Evolutionary conservation across 108 stramenopile genomes (phyloP).

Genomic region (Cyclotella distinguenda): DNA sequence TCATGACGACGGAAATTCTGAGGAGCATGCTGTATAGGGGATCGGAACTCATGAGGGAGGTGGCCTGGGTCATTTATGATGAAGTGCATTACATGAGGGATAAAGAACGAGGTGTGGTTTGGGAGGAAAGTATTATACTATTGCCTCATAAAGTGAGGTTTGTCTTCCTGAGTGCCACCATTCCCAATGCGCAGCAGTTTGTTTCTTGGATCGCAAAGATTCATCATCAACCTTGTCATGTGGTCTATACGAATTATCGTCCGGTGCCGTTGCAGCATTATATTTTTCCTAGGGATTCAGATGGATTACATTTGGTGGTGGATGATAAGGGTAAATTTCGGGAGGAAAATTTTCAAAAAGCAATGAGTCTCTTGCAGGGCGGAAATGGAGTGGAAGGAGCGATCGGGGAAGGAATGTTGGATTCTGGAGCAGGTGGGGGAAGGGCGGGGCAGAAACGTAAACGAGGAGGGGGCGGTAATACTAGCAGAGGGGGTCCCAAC

Average conservation of each 20-base stretch:
- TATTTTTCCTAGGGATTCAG: conserved; percentile 92
- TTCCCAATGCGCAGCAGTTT: conserved; percentile 95
- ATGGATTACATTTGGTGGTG: conserved; percentile 96
- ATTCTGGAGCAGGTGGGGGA: conserved; percentile 68
- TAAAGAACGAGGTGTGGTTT: conserved; percentile 84
- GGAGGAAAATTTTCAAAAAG: conserved; percentile 94
- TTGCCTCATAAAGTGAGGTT: conserved; percentile 91
- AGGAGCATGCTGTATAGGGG: conserved; percentile 99
- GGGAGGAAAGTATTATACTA: conserved; percentile 97
- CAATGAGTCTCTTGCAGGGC: conserved; percentile 85
- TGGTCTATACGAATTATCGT: conserved; percentile 99
- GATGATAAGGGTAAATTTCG: conserved; percentile 97
- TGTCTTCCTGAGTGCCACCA: conserved; percentile 98
- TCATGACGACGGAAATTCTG: conserved; percentile 99
- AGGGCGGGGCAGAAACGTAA: conserved; percentile 57
- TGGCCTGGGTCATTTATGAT: conserved; percentile 97
- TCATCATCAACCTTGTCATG: conserved; percentile 99
- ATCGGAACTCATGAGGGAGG: conserved; percentile 95
- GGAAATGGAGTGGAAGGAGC: conserved; percentile 51
- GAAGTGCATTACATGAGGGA: conserved; percentile 99
- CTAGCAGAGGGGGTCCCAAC: conserved; percentile 55
- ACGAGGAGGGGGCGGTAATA: conserved; percentile 67
- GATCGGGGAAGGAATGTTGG: conserved; percentile 65
- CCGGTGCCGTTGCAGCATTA: conserved; percentile 98
- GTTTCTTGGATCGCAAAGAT: conserved; percentile 90